These are phyloP conservation scores for Aspergillus thermomutatus DNA, from an alignment of 2,329 filamentous ascomycete species.

Conservation along the genomic window DNA sequence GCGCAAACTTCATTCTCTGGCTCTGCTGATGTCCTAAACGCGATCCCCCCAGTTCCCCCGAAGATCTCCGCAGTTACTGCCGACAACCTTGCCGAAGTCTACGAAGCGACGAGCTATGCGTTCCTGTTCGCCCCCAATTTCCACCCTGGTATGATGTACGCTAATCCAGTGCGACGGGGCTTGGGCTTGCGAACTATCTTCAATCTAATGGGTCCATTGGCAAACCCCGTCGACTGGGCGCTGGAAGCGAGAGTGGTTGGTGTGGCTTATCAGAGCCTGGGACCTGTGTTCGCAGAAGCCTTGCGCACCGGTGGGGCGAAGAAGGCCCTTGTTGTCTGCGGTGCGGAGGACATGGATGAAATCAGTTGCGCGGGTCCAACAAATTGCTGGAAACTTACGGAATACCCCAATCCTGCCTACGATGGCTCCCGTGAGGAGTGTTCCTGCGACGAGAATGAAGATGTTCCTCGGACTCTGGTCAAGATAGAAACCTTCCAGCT, in stretches of 20 bases:
- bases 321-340: constrained; percentile 89
- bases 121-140: constrained; percentile 96
- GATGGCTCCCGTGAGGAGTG: constrained; percentile 38
- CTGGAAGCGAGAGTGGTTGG: constrained; percentile 93
- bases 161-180: constrained; percentile 78
- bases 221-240: constrained; percentile 80
- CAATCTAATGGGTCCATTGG: constrained; percentile 89
- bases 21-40: constrained; percentile 83
- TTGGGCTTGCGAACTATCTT: constrained; percentile 96
- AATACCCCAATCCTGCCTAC: constrained; percentile 47
- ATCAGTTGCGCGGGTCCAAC: constrained; percentile 86
- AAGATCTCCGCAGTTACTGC: constrained; percentile 72
- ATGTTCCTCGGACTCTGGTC: constrained; percentile 42
- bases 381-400: constrained; percentile 78
- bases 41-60: constrained; percentile 68
- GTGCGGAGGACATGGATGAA: constrained; percentile 92
- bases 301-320: constrained; percentile 69
- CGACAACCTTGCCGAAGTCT: constrained; percentile 67
- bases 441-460: constrained; percentile 37
- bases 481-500: constrained; percentile 75
- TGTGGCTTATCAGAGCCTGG: constrained; percentile 82
- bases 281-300: constrained; percentile 83
- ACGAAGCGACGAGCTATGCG: constrained; percentile 79
- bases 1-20: constrained; percentile 94
- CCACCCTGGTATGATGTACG: constrained; percentile 90